These are phyloP conservation scores for Elongisporangium anandrum DNA, from an alignment of 352 stramenopile genomes.

Conservation along the genomic window DNA sequence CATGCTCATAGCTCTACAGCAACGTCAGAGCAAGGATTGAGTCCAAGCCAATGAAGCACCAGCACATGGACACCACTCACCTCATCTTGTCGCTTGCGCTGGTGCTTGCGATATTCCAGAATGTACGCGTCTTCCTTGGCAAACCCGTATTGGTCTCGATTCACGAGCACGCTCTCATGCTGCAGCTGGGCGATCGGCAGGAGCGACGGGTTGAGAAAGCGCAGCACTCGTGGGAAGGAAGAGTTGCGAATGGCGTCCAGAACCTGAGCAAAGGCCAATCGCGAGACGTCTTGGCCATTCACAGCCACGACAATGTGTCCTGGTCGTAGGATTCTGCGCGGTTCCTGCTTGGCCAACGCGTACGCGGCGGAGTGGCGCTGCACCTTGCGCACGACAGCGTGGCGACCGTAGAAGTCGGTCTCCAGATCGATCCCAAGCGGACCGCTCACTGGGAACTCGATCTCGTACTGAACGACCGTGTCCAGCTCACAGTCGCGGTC, in stretches of 20 bases:
- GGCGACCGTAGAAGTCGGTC: slow-evolving; percentile 50
- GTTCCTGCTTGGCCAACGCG: slow-evolving; percentile 15
- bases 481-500: slow-evolving; percentile 21
- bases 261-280: slow-evolving; percentile 28
- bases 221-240: slow-evolving; percentile 24
- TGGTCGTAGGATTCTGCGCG: slow-evolving; percentile 7
- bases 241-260: slow-evolving; percentile 21
- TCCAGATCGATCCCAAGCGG: slow-evolving; percentile 49
- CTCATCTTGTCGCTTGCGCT: slow-evolving; percentile 29
- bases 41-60: background rate
- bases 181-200: slow-evolving; percentile 23
- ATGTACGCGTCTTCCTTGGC: slow-evolving; percentile 60
- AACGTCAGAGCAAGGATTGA: background rate
- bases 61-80: slow-evolving; percentile 14
- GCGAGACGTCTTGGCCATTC: slow-evolving; percentile 34
- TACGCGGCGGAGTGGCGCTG: slow-evolving; percentile 23
- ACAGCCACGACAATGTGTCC: slow-evolving; percentile 47
- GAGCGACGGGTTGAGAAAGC: slow-evolving; percentile 40
- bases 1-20: slow-evolving; percentile 31
- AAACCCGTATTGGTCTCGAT: slow-evolving; percentile 56
- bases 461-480: slow-evolving; percentile 40
- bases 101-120: slow-evolving; percentile 32
- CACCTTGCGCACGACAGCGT: slow-evolving; percentile 41
- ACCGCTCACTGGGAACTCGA: slow-evolving; percentile 36
- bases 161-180: slow-evolving; percentile 30